phyloP scores from a whole-genome alignment of 2,329 filamentous ascomycete genomes.

The Botrytis sinoallii region DNA sequence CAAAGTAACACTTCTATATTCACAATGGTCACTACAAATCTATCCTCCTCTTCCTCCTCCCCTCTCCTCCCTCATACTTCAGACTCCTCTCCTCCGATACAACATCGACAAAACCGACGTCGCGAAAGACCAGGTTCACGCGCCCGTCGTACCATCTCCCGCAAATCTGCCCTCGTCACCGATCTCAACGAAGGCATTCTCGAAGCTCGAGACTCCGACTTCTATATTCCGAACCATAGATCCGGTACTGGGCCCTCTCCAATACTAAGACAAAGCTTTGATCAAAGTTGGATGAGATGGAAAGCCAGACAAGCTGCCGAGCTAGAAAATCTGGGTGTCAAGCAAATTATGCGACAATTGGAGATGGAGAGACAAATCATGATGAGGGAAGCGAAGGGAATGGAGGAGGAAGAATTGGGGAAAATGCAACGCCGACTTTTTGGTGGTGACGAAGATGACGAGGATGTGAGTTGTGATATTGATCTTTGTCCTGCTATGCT shows the following conservation, averaged over 20 bases:
- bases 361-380: constrained; percentile 9
- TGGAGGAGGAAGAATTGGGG: constrained; percentile 29
- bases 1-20: neutral
- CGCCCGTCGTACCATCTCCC: constrained; percentile 32
- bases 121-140: constrained; percentile 36
- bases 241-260: constrained; percentile 28
- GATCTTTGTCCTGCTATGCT: constrained; percentile 37
- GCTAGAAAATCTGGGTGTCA: constrained; percentile 3
- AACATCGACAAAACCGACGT: constrained; percentile 36
- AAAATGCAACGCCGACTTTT: constrained; percentile 32
- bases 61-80: neutral
- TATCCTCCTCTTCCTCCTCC: neutral
- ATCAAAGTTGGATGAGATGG: constrained; percentile 37
- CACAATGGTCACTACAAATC: neutral
- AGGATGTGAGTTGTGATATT: constrained; percentile 30
- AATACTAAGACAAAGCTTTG: constrained; percentile 35
- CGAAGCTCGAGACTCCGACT: constrained; percentile 30
- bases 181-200: constrained; percentile 32
- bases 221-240: constrained; percentile 27
- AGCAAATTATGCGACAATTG: neutral
- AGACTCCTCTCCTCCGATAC: constrained; percentile 13
- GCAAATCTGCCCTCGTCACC: constrained; percentile 29
- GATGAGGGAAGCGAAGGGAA: constrained; percentile 23
- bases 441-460: constrained; percentile 35
- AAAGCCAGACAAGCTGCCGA: constrained; percentile 33